phyloP scores from a whole-genome alignment of 768 basidiomycete genomes.

The Lactarius evosmus region DNA sequence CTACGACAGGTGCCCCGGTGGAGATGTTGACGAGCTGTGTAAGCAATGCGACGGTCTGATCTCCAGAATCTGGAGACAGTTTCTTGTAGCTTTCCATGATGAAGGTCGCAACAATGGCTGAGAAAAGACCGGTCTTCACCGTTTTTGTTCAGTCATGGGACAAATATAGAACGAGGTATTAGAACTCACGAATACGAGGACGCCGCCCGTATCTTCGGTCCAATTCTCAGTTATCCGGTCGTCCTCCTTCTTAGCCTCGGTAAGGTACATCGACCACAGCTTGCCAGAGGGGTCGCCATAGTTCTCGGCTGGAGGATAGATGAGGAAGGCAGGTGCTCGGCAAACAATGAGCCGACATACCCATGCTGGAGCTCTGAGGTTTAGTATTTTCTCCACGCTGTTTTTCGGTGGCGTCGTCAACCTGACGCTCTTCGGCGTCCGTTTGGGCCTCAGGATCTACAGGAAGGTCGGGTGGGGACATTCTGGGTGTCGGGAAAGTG shows the following conservation, averaged over 20 bases:
- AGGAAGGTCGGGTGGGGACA: background rate
- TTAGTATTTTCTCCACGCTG: background rate
- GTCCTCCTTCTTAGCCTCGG: background rate
- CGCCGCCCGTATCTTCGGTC: background rate
- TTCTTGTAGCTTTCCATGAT: background rate
- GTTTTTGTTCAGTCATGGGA: background rate
- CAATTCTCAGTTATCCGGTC: background rate
- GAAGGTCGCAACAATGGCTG: conserved; percentile 1
- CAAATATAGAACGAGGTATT: too few species aligned
- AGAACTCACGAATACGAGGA: background rate
- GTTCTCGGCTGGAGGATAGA: background rate
- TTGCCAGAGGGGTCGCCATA: background rate
- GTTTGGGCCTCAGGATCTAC: background rate
- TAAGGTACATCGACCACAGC: conserved; percentile 7
- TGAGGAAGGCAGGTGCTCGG: background rate
- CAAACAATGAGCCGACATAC: background rate
- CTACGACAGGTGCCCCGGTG: background rate
- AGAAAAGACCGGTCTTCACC: background rate
- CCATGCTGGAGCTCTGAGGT: background rate
- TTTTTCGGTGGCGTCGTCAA: background rate
- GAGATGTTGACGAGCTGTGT: background rate
- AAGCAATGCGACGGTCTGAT: background rate
- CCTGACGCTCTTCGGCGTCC: background rate
- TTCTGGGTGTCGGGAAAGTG: background rate
- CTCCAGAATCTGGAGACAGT: background rate